Evolutionary conservation across 1,139 yeast genomes (phyloP), one percentile per base, ranked within the genome.

Genomic region (Suhomyces yuchorum): DNA sequence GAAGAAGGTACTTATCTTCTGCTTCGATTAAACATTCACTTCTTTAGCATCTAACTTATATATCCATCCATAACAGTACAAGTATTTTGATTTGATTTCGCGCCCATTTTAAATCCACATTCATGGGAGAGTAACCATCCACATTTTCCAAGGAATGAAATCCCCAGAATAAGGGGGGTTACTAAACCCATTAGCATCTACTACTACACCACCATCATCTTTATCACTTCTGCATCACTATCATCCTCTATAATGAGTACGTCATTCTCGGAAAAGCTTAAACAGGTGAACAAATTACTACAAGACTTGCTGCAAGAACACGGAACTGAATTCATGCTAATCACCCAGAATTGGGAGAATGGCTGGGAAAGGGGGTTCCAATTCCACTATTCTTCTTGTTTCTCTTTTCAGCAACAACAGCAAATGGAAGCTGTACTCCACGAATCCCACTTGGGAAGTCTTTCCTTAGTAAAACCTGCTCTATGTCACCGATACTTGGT

Each of bases 1-100:
- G 65, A 57, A 57, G 47, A 63, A 63, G 56, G 46, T 43, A 7
- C 48, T 54, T 22, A 54, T 56, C 5, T 37, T 50, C 39, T 46
- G 49, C 30, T 57, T 59, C 47, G 59, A 58, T 48, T 58, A 51
- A 50, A 19, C 38, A 20, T 36, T 43, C 35, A 38, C 24, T 43
- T 38, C 42, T 41, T 24, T 35, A 41, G 40, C 44, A 41, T 34
- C 22, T 18, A 26, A 18, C 28, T n/a, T 39, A 39, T 30, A 42
- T 42, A 42, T 43, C 37, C 39, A 37, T 20, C 39, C 39, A n/a
- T 23, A 35, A 35, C 15, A 37, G 14, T 11, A 23, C 40, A 37
- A 12, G n/a, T 36, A 17, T 8, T 39, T 30, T 30, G 47, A 47
- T 37, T 40, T 44, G 37, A 26, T 18, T 43, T 37, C 43, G 47